Base-by-base conservation (phyloP, 805 yeast genomes). In the Yamadazyma akitaensis region DNA sequence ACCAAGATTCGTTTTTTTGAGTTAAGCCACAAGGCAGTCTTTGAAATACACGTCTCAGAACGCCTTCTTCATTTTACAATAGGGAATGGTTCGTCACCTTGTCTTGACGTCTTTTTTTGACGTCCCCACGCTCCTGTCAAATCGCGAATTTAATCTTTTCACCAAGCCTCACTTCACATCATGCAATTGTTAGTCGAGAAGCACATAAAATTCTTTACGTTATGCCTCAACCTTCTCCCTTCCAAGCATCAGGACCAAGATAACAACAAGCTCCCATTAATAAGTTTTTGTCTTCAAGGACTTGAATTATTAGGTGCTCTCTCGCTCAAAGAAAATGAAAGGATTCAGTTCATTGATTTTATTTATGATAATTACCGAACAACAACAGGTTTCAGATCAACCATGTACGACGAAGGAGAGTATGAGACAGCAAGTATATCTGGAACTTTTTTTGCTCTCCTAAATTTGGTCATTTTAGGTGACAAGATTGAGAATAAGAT, bases 381-480 rank as follows among this genome's bases (percentile, higher is more conserved):
- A 13, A 60, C 54, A 16, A 55, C 46, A 2, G 67, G 87, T 0
- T 86, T 86, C 60, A 62, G 88, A 44, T 80, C 88, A 1, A 68
- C 76, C 2, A 83, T 82, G 55, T 59, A 60, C 21, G 55, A 55
- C 8, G 38, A 49, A 13, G 57, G 54, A 2, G 50, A 49, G 1
- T 82, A 80, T 55, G 90, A 84, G 56, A 67, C 81, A 1, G 79
- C 91, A 1, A 84, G 81, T 52, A 62, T 88, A 6, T 79, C 92
- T 0, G 80, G 90, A 5, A 90, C 97, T 0, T 81, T 82, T 53
- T 86, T 90, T 65, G 91, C 88, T 1, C 62, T 90, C 30, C 75
- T 80, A 31, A 68, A 76, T 10, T 67, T 86, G 33, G 59, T 80
- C 1, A 66, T 79, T n/a, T 64, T 86, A 12, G 68, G 70, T 28